Percentiles rank a stretch among this genome's conserved stretches.
phyloP scores from a whole-genome alignment of 352 stramenopile species.

The Phytophthora pistaciae region DNA sequence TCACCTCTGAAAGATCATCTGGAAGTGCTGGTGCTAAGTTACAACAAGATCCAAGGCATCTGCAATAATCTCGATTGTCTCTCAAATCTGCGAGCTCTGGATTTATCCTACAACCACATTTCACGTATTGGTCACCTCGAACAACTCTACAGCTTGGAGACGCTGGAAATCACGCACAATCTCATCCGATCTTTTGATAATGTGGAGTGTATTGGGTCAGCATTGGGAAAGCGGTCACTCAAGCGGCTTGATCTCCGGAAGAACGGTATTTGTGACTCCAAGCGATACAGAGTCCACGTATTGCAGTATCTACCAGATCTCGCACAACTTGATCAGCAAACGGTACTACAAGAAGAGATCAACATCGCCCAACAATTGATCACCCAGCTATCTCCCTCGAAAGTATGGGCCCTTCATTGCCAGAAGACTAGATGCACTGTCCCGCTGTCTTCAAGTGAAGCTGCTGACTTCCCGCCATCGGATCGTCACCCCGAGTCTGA shows the following conservation, averaged over 20 bases:
- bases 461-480: background rate
- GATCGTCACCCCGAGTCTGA: slow-evolving; percentile 40
- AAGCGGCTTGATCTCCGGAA: slow-evolving; percentile 69
- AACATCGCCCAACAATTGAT: slow-evolving; percentile 46
- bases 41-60: slow-evolving; percentile 71
- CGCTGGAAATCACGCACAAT: slow-evolving; percentile 75
- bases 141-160: slow-evolving; percentile 38
- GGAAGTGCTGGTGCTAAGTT: slow-evolving; percentile 73
- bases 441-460: slow-evolving; percentile 15
- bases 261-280: slow-evolving; percentile 68
- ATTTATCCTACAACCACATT: slow-evolving; percentile 81
- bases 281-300: slow-evolving; percentile 77
- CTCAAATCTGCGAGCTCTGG: slow-evolving; percentile 51
- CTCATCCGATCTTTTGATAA: slow-evolving; percentile 67
- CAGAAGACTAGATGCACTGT: slow-evolving; percentile 31
- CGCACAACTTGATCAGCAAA: slow-evolving; percentile 58
- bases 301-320: slow-evolving; percentile 59
- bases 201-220: slow-evolving; percentile 45
- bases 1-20: slow-evolving; percentile 46
- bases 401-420: slow-evolving; percentile 51
- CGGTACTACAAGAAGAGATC: slow-evolving; percentile 52
- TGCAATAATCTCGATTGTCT: slow-evolving; percentile 43
- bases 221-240: slow-evolving; percentile 33
- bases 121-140: slow-evolving; percentile 53
- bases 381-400: slow-evolving; percentile 53